These are phyloP conservation scores for Rhodotorula sp. DNA, from an alignment of 1,284 basidiomycete genomes.

Conservation along the genomic window DNA sequence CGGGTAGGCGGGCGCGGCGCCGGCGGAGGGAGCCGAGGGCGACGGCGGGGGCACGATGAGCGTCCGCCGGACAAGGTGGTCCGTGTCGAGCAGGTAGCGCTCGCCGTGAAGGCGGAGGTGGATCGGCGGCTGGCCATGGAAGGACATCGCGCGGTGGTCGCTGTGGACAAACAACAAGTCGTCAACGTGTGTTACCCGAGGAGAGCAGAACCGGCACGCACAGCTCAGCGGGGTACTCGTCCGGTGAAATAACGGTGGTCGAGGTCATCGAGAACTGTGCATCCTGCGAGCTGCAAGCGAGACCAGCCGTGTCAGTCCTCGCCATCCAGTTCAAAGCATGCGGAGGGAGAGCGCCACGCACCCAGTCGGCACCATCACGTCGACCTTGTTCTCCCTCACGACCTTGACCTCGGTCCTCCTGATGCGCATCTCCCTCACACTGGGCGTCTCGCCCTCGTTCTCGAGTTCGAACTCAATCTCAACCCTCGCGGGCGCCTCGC, in stretches of 20 bases:
- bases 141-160: neutral
- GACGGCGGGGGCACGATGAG: neutral
- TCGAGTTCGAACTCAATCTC: slow-evolving; percentile 11
- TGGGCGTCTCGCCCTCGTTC: neutral
- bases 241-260: neutral
- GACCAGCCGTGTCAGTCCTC: too few relatives aligned
- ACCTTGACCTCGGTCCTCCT: neutral
- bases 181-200: rapidly evolving
- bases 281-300: slow-evolving; percentile 8
- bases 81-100: slow-evolving; percentile 23
- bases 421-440: neutral
- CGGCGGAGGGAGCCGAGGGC: neutral
- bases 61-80: slow-evolving; percentile 25
- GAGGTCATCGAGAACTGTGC: slow-evolving; percentile 12
- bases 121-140: neutral
- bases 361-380: slow-evolving; percentile 32
- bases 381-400: slow-evolving; percentile 21
- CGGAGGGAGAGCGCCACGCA: neutral
- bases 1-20: neutral
- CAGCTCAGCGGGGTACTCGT: slow-evolving; percentile 1
- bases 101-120: neutral
- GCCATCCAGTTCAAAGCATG: too few relatives aligned
- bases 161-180: neutral
- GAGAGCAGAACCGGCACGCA: neutral
- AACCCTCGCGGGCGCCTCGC: neutral